Conservation (phyloP, 139 green algal species). For the Tetratostichococcus sp. region DNA sequence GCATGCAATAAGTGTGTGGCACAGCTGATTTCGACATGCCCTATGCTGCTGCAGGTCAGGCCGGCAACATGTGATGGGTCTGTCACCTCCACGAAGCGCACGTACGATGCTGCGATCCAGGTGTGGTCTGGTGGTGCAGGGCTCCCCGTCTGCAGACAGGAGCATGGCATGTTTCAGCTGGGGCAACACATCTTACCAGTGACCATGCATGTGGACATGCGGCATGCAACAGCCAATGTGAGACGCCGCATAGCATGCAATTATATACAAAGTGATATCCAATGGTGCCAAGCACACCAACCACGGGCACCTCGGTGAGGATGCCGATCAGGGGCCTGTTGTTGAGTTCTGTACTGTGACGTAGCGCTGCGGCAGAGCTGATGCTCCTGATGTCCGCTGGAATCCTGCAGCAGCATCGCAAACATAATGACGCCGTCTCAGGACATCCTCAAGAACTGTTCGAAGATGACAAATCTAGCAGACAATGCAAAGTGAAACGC, state of each 20-base stretch:
- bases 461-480: too few species aligned
- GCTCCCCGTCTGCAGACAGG: slow-evolving; percentile 42
- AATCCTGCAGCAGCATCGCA: neutral
- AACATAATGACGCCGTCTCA: too few species aligned
- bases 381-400: neutral
- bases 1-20: too few species aligned
- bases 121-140: slow-evolving; percentile 54
- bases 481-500: too few species aligned
- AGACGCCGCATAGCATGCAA: too few species aligned
- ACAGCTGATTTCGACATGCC: too few species aligned
- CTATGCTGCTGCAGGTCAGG: too few species aligned
- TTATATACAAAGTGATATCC: too few species aligned
- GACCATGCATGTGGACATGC: neutral
- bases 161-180: neutral
- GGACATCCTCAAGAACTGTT: too few species aligned
- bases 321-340: neutral
- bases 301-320: neutral
- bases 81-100: slow-evolving; percentile 68
- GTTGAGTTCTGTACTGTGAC: neutral
- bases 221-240: neutral
- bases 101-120: slow-evolving; percentile 79
- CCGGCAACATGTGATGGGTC: too few species aligned
- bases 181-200: too few species aligned
- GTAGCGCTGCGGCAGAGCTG: neutral
- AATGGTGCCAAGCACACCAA: neutral